Evolutionary conservation across 2,329 filamentous ascomycete genomes (phyloP).

Genomic region (Neospermospora avenae): DNA sequence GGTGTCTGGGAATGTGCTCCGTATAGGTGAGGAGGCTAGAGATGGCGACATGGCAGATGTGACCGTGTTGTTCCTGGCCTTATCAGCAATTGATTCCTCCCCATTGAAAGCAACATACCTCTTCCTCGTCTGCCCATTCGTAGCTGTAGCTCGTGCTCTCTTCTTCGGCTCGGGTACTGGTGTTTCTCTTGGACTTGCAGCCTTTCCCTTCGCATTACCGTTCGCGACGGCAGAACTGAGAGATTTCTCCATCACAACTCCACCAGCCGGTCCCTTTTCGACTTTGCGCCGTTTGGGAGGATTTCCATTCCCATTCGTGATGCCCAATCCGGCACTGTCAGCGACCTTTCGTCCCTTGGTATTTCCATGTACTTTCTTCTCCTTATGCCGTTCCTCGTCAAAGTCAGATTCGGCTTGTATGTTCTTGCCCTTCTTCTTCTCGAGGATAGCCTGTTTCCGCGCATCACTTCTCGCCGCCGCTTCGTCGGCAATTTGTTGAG

Average conservation of each 20-base stretch:
- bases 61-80: conserved; percentile 43
- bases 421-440: conserved; percentile 59
- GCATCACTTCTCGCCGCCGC: conserved; percentile 80
- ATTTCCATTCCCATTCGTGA: conserved; percentile 55
- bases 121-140: conserved; percentile 73
- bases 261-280: conserved; percentile 52
- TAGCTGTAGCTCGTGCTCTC: conserved; percentile 63
- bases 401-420: conserved; percentile 75
- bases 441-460: conserved; percentile 75
- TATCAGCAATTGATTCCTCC: conserved; percentile 18
- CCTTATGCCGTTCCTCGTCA: conserved; percentile 59
- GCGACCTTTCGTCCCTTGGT: conserved; percentile 62
- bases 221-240: conserved; percentile 56
- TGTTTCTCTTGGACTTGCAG: conserved; percentile 65
- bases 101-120: conserved; percentile 52
- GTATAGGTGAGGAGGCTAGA: conserved; percentile 71
- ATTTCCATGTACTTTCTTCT: conserved; percentile 61
- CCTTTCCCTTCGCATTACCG: conserved; percentile 52
- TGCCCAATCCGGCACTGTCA: conserved; percentile 62
- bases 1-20: conserved; percentile 64
- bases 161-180: conserved; percentile 67
- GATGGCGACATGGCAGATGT: conserved; percentile 62
- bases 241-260: conserved; percentile 62
- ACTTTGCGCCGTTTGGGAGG: conserved; percentile 77
- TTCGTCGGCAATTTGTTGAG: conserved; percentile 76